Conservation (phyloP, 176 grass and related monocot species). For the Carex kokanica region DNA sequence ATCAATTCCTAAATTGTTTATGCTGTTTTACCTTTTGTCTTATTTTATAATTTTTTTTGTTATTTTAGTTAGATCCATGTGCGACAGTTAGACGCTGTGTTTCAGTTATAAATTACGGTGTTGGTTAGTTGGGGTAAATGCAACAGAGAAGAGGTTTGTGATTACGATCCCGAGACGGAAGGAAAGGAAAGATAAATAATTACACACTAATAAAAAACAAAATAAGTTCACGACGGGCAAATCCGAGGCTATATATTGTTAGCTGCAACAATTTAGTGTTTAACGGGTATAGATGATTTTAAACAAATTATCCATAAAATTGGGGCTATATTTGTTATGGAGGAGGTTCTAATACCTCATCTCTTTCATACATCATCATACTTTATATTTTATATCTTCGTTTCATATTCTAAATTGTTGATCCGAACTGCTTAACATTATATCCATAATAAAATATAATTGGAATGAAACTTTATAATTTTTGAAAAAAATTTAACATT, state of each 20-base stretch:
- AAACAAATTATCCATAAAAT: no score
- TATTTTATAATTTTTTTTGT: neutral
- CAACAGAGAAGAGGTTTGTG: neutral
- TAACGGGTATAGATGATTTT: no score
- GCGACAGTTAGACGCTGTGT: neutral
- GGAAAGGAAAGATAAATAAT: neutral
- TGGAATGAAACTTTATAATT: no score
- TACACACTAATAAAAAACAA: neutral
- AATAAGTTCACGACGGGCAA: neutral
- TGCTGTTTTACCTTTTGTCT: neutral
- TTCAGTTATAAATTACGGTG: neutral
- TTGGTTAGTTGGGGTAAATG: neutral
- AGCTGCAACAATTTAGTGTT: no score
- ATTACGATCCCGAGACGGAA: neutral
- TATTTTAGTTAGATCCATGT: slow-evolving; percentile 26
- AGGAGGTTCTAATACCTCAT: no score
- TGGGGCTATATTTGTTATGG: neutral
- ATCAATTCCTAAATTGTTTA: slow-evolving; percentile 11
- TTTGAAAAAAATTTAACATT: no score
- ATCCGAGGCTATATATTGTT: no score
- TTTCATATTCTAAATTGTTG: no score
- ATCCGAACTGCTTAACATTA: no score
- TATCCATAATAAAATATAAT: no score
- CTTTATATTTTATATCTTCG: no score
- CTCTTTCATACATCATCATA: no score